Evolutionary conservation across 1,284 basidiomycete genomes (phyloP).

Genomic region (Thecaphora thlaspeos): DNA sequence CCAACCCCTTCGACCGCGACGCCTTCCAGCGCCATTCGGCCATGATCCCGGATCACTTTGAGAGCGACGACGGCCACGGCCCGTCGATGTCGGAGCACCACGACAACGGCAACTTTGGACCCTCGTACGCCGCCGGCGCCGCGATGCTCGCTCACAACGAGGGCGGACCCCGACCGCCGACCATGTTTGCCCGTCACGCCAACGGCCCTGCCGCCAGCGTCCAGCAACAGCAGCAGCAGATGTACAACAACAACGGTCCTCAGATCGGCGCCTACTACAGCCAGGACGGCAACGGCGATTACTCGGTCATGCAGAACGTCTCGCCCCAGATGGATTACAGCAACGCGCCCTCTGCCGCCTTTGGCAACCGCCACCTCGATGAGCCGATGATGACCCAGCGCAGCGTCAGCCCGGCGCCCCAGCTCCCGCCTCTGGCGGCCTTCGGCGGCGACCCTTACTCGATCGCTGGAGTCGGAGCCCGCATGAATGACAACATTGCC

Average conservation of each 20-base stretch:
- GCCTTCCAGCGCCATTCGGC: constrained; percentile 54
- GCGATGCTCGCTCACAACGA: constrained; percentile 38
- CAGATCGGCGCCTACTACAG: constrained; percentile 42
- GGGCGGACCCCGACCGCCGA: constrained; percentile 55
- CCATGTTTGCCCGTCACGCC: constrained; percentile 56
- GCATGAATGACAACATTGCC: constrained; percentile 35
- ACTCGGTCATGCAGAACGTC: constrained; percentile 6
- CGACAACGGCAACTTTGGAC: constrained; percentile 30
- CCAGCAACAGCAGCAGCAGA: constrained; percentile 15
- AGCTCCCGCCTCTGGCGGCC: constrained; percentile 43
- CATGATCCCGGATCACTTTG: constrained; percentile 55
- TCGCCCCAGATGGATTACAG: constrained; percentile 19
- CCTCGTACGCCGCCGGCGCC: constrained; percentile 29
- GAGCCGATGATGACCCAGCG: constrained; percentile 16
- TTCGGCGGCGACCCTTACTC: constrained; percentile 45
- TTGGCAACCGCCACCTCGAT: constrained; percentile 22
- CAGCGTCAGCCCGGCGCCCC: constrained; percentile 27
- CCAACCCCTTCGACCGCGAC: constrained; percentile 55
- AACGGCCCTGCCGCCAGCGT: constrained; percentile 16
- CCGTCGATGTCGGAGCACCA: constrained; percentile 43
- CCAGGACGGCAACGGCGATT: constrained; percentile 16
- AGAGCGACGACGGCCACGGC: constrained; percentile 43
- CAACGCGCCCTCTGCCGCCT: constrained; percentile 29
- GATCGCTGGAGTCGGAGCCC: constrained; percentile 38
- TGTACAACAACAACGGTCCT: constrained; percentile 7